phyloP scores from a whole-genome alignment of 164 flowering plant species.

The Echeveria elegans region DNA sequence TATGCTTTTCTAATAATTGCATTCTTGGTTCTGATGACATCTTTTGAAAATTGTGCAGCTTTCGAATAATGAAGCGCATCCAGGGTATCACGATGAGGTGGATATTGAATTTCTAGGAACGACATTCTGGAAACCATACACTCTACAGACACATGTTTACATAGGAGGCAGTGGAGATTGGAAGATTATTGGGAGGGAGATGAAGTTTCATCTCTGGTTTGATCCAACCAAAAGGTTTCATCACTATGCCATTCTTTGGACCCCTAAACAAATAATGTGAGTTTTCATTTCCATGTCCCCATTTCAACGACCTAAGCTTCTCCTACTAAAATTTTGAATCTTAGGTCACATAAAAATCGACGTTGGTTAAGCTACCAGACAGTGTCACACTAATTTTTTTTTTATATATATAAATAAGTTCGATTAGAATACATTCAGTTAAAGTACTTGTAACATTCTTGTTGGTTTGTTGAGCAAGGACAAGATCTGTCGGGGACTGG shows the following conservation, averaged over 20 bases:
- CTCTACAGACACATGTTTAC: conserved; percentile 60
- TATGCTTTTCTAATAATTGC: too few species aligned
- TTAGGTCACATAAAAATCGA: too few species aligned
- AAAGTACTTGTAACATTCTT: background rate
- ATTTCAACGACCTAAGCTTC: background rate
- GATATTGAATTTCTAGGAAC: conserved; percentile 62
- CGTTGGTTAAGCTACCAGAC: too few species aligned
- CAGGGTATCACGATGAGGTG: conserved; percentile 60
- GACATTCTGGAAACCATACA: conserved; percentile 61
- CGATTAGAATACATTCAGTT: background rate
- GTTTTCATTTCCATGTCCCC: conserved; percentile 4
- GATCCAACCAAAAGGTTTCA: conserved; percentile 52
- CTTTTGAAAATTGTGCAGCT: conserved; percentile 21
- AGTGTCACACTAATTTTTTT: too few species aligned
- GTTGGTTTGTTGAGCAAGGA: background rate
- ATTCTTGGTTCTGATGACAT: background rate
- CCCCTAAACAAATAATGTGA: conserved; percentile 53
- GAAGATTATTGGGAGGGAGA: conserved; percentile 53
- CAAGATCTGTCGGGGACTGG: background rate
- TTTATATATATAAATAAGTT: too few species aligned
- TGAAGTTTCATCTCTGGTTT: conserved; percentile 70
- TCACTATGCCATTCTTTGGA: conserved; percentile 62
- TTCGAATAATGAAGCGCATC: conserved; percentile 58
- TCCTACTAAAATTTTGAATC: background rate
- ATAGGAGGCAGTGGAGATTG: conserved; percentile 68